Base-by-base conservation (phyloP, 805 yeast genomes). In the Tetrapisispora namnaoensis region DNA sequence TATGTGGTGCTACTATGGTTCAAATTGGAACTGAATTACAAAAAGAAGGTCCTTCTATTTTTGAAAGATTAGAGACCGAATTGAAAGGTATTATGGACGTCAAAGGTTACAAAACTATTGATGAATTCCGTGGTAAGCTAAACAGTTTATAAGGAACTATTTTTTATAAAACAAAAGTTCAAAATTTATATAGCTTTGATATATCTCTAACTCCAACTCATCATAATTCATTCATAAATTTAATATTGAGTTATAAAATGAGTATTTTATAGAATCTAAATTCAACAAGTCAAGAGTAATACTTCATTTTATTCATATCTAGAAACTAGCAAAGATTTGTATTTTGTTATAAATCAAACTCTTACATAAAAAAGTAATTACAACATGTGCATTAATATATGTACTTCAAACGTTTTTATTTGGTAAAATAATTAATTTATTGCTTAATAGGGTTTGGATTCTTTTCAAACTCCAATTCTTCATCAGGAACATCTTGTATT, bases 401-500 rank as follows among this genome's bases (percentile, higher is more conserved):
- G 28, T 24, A 4, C 28, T 8, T 24, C 28, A 24, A 6, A 24
- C 4, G n/a, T 32, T 13, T 4, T 32, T 32, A 32, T 5, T 32
- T 14, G 5, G 11, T 13, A 5, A 7, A 32, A 14, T 32, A 13
- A 32, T 4, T 14, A 32, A 11, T 32, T 14, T 32, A 32, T 32
- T 4, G 16, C 6, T 32, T 32, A 5, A 10, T 32, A 32, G 69
- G 70, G 53, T 69, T 71, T 30, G 84, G 79, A 56, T 80, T 76
- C 49, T 63, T 64, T 54, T 72, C 76, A 37, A 62, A 72, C 45
- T 65, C 58, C 46, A 74, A 55, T 55, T 74, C 78, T 47, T 70
- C 78, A 55, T 74, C 78, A 42, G 76, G 77, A 28, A 74, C 73
- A 44, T 71, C 75, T 53, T 74, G 77, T 49, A 74, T 73, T 11